These are phyloP conservation scores for Camelina neglecta DNA, from an alignment of 345 rosid species.

Conservation along the genomic window DNA sequence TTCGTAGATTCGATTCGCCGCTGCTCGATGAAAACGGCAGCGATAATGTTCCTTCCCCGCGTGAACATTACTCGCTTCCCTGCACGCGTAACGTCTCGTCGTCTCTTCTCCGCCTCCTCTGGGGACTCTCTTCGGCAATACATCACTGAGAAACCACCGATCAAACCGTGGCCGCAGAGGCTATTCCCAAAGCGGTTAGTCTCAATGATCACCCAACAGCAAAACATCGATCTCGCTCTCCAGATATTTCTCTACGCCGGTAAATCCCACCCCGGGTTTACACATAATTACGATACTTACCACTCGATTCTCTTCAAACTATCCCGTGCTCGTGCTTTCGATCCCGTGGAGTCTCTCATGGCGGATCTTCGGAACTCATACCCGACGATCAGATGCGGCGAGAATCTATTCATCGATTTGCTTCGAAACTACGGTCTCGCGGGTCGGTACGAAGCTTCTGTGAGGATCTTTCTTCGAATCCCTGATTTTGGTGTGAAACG, in stretches of 20 bases:
- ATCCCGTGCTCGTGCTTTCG: slow-evolving; percentile 85
- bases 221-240: slow-evolving; percentile 83
- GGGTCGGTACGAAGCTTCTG: slow-evolving; percentile 55
- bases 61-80: slow-evolving; percentile 17
- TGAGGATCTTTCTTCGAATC: slow-evolving; percentile 65
- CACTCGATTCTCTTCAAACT: slow-evolving; percentile 75
- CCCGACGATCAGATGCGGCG: slow-evolving; percentile 65
- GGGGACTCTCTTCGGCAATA: slow-evolving; percentile 43
- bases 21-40: neutral
- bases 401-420: slow-evolving; percentile 67
- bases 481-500: slow-evolving; percentile 62
- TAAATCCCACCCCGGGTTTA: slow-evolving; percentile 68
- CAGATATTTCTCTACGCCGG: slow-evolving; percentile 87
- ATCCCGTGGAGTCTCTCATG: slow-evolving; percentile 65
- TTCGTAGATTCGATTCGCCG: neutral
- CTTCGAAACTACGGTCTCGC: slow-evolving; percentile 84
- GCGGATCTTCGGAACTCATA: slow-evolving; percentile 52
- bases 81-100: slow-evolving; percentile 9
- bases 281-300: slow-evolving; percentile 76
- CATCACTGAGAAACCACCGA: slow-evolving; percentile 68
- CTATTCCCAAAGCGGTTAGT: slow-evolving; percentile 77
- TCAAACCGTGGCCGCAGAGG: slow-evolving; percentile 85
- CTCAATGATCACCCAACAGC: slow-evolving; percentile 76
- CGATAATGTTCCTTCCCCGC: slow-evolving; percentile 24
- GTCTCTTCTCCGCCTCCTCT: slow-evolving; percentile 23